Evolutionary conservation across 495 filamentous ascomycete genomes (phyloP), one percentile per base, ranked within the genome.

Genomic region (Penicillium waksmanii): DNA sequence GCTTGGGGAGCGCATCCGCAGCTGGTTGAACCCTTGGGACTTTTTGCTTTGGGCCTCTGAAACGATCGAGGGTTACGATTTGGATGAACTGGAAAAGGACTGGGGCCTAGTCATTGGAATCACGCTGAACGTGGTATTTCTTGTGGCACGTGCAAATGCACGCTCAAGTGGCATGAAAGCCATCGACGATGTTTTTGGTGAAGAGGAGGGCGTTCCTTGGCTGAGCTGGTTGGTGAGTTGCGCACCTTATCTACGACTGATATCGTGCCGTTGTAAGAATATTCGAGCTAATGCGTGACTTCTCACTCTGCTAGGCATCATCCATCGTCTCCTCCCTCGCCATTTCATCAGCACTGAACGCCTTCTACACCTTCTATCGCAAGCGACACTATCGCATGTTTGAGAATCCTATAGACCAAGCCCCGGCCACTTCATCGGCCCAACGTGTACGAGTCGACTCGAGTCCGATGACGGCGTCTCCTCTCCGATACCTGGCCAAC

Each of bases 331-430:
- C 88, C 71, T 63, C 83, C n/a, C 78, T 96, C 10, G 81, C 82
- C 1, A 53, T 81, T 48, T 73, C 90, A 54, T 91, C 92, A 42
- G 70, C 80, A 19, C 63, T 82, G 12, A 98, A 98, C 76, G 86
- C 91, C 2, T 75, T 85, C 68, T 96, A 93, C 73, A 91, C 93
- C 40, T 91, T 97, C 77, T 80, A 82, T 49, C 88, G 90, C 51
- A 90, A 88, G 66, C 87, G 93, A 44, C 86, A 88, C 61, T 98
- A 98, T 77, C 88, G 95, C 65, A 79, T 98, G 42, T 98, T 98
- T 73, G 94, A 98, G 73, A 84, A 83, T 53, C 83, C 89, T 8
- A 85, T 97, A 55, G 90, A 96, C 60, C 73, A 77, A 42, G 67
- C 80, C 3, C 94, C 90, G 3, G 80, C 83, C 40, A 98, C 94